Evolutionary conservation across 2,329 filamentous ascomycete species (phyloP).

Genomic region (Pseudocercospora vitis): DNA sequence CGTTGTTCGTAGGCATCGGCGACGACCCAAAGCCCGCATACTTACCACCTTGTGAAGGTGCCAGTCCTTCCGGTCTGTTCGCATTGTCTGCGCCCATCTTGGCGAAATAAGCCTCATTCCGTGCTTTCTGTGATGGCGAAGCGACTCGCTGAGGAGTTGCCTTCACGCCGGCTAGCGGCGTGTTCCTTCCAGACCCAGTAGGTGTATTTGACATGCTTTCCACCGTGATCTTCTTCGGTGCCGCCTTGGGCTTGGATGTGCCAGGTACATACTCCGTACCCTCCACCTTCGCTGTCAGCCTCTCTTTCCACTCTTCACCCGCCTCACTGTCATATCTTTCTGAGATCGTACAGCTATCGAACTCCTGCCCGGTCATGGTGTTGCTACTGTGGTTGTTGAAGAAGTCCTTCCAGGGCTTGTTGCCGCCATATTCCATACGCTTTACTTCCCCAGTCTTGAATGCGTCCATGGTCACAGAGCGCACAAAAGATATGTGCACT

Average conservation of each 20-base stretch:
- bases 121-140: slow-evolving; percentile 51
- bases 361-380: slow-evolving; percentile 52
- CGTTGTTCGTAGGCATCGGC: slow-evolving; percentile 52
- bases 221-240: slow-evolving; percentile 28
- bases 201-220: slow-evolving; percentile 28
- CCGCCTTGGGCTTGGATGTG: slow-evolving; percentile 22
- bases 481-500: slow-evolving; percentile 97
- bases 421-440: slow-evolving; percentile 90
- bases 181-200: slow-evolving; percentile 30
- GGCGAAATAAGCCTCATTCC: slow-evolving; percentile 88
- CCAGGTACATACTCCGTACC: slow-evolving; percentile 76
- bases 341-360: slow-evolving; percentile 85
- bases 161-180: slow-evolving; percentile 24
- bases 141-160: slow-evolving; percentile 27
- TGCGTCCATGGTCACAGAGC: slow-evolving; percentile 96
- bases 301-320: slow-evolving; percentile 94
- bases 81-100: slow-evolving; percentile 82
- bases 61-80: slow-evolving; percentile 67
- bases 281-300: slow-evolving; percentile 83
- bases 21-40: slow-evolving; percentile 87
- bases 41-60: slow-evolving; percentile 89
- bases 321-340: slow-evolving; percentile 87
- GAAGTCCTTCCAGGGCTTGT: slow-evolving; percentile 81
- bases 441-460: slow-evolving; percentile 93
- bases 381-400: slow-evolving; percentile 64